These are phyloP conservation scores for Carex myosuroides DNA, from an alignment of 176 grass and related monocot species.

Conservation along the genomic window DNA sequence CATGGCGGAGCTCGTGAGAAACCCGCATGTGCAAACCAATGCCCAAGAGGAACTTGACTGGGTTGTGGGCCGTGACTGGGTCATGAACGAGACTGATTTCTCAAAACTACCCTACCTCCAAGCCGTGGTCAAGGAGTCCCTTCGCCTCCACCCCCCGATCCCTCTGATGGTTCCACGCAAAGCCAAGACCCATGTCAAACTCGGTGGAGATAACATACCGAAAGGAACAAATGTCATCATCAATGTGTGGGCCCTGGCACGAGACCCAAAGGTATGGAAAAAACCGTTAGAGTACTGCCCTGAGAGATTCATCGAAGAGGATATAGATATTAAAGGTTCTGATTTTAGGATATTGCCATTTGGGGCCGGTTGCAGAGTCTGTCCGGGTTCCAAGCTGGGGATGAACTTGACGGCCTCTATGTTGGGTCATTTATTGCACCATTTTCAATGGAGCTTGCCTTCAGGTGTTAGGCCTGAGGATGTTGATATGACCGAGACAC, in stretches of 20 bases:
- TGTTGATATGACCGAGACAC: constrained; percentile 36
- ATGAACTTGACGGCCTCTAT: constrained; percentile 48
- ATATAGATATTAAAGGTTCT: constrained; percentile 56
- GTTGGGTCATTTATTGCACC: constrained; percentile 52
- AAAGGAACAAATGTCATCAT: constrained; percentile 40
- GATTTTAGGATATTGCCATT: constrained; percentile 58
- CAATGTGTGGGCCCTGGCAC: constrained; percentile 50
- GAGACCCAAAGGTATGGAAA: constrained; percentile 37
- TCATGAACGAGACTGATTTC: constrained; percentile 41
- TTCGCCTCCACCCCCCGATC: constrained; percentile 47
- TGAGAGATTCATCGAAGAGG: constrained; percentile 38
- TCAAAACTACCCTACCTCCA: constrained; percentile 49
- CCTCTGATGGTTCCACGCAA: constrained; percentile 54
- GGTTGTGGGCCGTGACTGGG: constrained; percentile 24
- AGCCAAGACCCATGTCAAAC: constrained; percentile 31
- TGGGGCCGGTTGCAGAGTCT: constrained; percentile 42
- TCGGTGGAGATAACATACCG: constrained; percentile 47
- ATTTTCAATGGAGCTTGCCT: constrained; percentile 41
- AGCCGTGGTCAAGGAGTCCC: constrained; percentile 44
- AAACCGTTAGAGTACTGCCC: constrained; percentile 40
- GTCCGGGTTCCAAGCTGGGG: constrained; percentile 56
- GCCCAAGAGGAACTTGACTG: constrained; percentile 49
- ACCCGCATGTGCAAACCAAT: constrained; percentile 42
- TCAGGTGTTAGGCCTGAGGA: constrained; percentile 27
- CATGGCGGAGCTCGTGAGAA: constrained; percentile 43